These are phyloP conservation scores for Calamus simplicifolius DNA, from an alignment of 176 grass and related monocot genomes.

Conservation along the genomic window DNA sequence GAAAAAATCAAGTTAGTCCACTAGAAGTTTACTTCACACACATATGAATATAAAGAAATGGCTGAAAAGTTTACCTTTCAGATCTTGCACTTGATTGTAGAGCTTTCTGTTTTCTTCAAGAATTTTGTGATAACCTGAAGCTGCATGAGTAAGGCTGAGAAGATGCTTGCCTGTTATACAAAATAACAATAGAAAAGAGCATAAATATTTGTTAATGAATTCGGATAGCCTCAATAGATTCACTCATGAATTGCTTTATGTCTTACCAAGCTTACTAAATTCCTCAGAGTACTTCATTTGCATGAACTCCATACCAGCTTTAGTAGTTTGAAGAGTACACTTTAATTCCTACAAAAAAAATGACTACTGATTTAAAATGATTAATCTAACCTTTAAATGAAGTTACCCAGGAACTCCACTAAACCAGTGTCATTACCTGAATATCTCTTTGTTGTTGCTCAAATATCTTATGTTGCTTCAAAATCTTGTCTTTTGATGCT, in stretches of 20 bases:
- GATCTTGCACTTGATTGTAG: conserved; percentile 6
- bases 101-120: conserved; percentile 8
- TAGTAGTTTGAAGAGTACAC: conserved; percentile 54
- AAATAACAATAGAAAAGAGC: too few relatives aligned
- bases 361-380: conserved; percentile 8
- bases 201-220: too few relatives aligned
- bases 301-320: conserved; percentile 78
- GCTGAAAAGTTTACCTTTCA: not conserved
- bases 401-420: too few relatives aligned
- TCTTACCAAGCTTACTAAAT: conserved; percentile 67
- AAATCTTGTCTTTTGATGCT: conserved; percentile 41
- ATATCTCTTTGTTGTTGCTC: conserved; percentile 73
- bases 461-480: conserved; percentile 63
- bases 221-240: too few relatives aligned
- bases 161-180: too few relatives aligned
- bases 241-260: not conserved
- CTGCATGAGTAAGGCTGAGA: not conserved
- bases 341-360: conserved; percentile 60
- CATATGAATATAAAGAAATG: not conserved
- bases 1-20: not conserved
- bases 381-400: too few relatives aligned
- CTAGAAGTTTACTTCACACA: not conserved
- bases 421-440: conserved; percentile 29
- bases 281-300: conserved; percentile 83
- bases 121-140: not conserved